phyloP scores from a whole-genome alignment of 352 stramenopile genomes.

The Phytophthora sp. region DNA sequence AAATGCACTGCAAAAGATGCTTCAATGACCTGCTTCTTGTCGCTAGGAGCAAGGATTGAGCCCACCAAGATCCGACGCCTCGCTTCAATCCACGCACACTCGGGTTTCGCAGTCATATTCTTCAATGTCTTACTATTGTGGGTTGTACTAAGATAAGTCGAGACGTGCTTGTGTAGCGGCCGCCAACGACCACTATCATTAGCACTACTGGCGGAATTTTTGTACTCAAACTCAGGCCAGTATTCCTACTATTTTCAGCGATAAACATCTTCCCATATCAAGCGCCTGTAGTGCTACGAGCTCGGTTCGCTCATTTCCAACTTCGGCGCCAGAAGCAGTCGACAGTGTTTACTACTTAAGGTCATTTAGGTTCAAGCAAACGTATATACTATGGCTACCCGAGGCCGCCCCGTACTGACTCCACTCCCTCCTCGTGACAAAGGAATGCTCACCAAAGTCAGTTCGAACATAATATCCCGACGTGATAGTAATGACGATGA shows the following conservation, averaged over 20 bases:
- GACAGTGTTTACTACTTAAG: slow-evolving; percentile 9
- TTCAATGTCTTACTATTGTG: too few relatives aligned
- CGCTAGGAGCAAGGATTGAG: slow-evolving; percentile 39
- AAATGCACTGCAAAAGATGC: slow-evolving; percentile 61
- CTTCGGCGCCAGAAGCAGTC: slow-evolving; percentile 4
- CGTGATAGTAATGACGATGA: slow-evolving; percentile 36
- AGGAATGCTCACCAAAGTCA: slow-evolving; percentile 4
- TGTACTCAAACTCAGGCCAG: background rate
- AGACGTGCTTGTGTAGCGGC: slow-evolving; percentile 1
- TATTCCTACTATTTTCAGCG: slow-evolving; percentile 28
- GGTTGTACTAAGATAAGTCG: background rate
- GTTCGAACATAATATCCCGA: slow-evolving; percentile 5
- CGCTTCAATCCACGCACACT: slow-evolving; percentile 42
- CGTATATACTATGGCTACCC: slow-evolving; percentile 13
- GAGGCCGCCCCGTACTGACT: slow-evolving; percentile 21
- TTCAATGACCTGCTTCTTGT: slow-evolving; percentile 58
- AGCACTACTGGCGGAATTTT: slow-evolving; percentile 17
- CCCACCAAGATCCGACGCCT: slow-evolving; percentile 50
- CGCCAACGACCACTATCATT: slow-evolving; percentile 25
- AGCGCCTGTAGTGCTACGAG: slow-evolving; percentile 5
- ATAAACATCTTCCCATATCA: slow-evolving; percentile 27
- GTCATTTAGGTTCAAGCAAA: slow-evolving; percentile 1
- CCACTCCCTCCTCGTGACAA: slow-evolving; percentile 28
- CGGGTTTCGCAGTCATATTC: slow-evolving; percentile 14
- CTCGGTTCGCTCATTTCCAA: slow-evolving; percentile 29